These are phyloP conservation scores for Cerrena zonata DNA, from an alignment of 1,284 basidiomycete genomes.

Conservation along the genomic window DNA sequence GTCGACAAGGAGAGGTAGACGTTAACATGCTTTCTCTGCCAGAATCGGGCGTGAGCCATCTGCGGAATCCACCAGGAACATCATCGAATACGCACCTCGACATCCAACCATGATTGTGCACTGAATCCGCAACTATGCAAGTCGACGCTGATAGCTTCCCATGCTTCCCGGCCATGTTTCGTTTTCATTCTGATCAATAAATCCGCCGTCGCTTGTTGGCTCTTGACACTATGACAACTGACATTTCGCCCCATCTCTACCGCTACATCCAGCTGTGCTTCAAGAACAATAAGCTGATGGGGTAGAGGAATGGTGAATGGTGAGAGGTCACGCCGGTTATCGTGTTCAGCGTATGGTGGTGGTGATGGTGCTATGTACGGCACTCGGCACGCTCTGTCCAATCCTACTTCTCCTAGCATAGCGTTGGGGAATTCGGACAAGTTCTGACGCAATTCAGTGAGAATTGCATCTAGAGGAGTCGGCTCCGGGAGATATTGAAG, in stretches of 20 bases:
- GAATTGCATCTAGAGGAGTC: conserved; percentile 42
- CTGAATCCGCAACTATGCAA: conserved; percentile 77
- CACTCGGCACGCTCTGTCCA: conserved; percentile 70
- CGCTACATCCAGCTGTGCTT: conserved; percentile 73
- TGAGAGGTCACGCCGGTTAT: conserved; percentile 45
- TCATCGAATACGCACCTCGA: conserved; percentile 48
- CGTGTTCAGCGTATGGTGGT: conserved; percentile 20
- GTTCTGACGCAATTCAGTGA: conserved; percentile 49
- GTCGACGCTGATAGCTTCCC: conserved; percentile 63
- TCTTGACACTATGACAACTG: conserved; percentile 76
- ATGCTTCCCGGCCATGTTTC: conserved; percentile 42
- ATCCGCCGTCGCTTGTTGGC: conserved; percentile 56
- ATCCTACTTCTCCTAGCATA: conserved; percentile 79
- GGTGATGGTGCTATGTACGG: conserved; percentile 43
- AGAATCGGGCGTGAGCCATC: not conserved
- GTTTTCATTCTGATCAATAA: conserved; percentile 50
- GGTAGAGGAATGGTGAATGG: conserved; percentile 65
- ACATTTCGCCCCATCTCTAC: conserved; percentile 64
- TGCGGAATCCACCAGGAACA: not conserved
- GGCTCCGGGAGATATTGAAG: conserved; percentile 61
- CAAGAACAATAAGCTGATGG: conserved; percentile 70
- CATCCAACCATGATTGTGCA: conserved; percentile 55
- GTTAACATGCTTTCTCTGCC: conserved; percentile 61
- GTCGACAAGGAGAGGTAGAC: conserved; percentile 75
- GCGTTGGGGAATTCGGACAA: conserved; percentile 56